Evolutionary conservation across 768 basidiomycete species (phyloP), one percentile per base, ranked within the genome.

Genomic region (Trametes villosa): DNA sequence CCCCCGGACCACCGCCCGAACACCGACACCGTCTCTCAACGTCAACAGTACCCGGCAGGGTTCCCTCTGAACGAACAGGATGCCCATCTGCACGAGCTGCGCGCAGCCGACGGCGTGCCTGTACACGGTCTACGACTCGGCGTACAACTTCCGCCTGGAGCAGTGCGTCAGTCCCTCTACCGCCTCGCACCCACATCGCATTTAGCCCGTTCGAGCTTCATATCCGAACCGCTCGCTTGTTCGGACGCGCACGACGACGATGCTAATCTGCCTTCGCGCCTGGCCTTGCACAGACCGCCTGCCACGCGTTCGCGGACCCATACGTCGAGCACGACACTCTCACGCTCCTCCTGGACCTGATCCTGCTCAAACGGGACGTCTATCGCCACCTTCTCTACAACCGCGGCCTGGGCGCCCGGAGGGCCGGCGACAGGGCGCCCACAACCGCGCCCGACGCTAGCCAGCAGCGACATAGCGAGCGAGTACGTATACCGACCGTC

Each of bases 61-160:
- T n/a, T n/a, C n/a, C 22, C 48, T 26, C 24, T 15, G 26, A n/a
- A n/a, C n/a, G n/a, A n/a, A n/a, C 47, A 42, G 18, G 47, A 92
- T 93, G 91, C 87, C 91, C 18, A 85, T 94, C 63, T 95, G 92
- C 76, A 92, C 86, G 27, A 84, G 77, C 45, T 95, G 93, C 70
- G 86, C 90, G 0, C 75, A 75, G 18, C 79, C 83, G n/a, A 78
- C 83, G 15, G 77, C 83, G 0, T 85, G 85, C 67, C 81, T 94
- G 18, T 94, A 94, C 73, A 94, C 92, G 0, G 81, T 92, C 57
- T 94, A 95, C 71, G 80, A 89, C 66, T 87, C 91, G 5, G 84
- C 83, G 9, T 78, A 89, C 68, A 94, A 94, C 69, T 79, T 93
- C 33, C 79, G 92, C 49, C 81, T 94, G 24, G 91, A 94, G 71